These are phyloP conservation scores for Tardiomyces digboiensis DNA, from an alignment of 1,139 yeast species.

Conservation along the genomic window DNA sequence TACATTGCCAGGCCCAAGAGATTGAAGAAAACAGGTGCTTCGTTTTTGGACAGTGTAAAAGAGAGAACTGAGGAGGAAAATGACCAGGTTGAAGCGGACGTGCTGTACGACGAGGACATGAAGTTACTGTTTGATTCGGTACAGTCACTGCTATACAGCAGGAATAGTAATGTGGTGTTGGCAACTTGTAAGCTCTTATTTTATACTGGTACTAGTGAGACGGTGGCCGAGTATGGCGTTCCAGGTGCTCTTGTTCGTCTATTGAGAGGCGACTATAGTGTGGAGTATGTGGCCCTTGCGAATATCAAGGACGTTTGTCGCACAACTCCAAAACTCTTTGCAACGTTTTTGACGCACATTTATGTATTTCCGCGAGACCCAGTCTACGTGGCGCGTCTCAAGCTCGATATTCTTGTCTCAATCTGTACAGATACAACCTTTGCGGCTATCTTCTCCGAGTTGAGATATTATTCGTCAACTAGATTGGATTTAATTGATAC, in stretches of 20 bases:
- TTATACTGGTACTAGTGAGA: slow-evolving; percentile 44
- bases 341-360: slow-evolving; percentile 41
- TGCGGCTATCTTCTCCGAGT: slow-evolving; percentile 47
- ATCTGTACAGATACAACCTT: slow-evolving; percentile 47
- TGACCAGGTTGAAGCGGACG: slow-evolving; percentile 9
- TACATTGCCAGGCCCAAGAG: slow-evolving; percentile 45
- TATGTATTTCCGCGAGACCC: slow-evolving; percentile 52
- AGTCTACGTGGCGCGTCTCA: slow-evolving; percentile 37
- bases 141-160: slow-evolving; percentile 36
- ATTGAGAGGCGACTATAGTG: slow-evolving; percentile 26
- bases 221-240: slow-evolving; percentile 39
- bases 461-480: slow-evolving; percentile 52
- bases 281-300: slow-evolving; percentile 25
- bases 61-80: slow-evolving; percentile 8
- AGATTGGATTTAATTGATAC: slow-evolving; percentile 19
- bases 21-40: slow-evolving; percentile 5
- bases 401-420: slow-evolving; percentile 54
- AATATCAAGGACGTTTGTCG: slow-evolving; percentile 27
- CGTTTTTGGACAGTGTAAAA: slow-evolving; percentile 8
- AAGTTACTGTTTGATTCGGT: slow-evolving; percentile 41
- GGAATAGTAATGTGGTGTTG: slow-evolving; percentile 55
- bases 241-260: slow-evolving; percentile 42
- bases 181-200: slow-evolving; percentile 47
- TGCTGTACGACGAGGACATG: slow-evolving; percentile 41
- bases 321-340: slow-evolving; percentile 37